phyloP scores from a whole-genome alignment of 1,284 basidiomycete species.

The Volvariella volvacea region DNA sequence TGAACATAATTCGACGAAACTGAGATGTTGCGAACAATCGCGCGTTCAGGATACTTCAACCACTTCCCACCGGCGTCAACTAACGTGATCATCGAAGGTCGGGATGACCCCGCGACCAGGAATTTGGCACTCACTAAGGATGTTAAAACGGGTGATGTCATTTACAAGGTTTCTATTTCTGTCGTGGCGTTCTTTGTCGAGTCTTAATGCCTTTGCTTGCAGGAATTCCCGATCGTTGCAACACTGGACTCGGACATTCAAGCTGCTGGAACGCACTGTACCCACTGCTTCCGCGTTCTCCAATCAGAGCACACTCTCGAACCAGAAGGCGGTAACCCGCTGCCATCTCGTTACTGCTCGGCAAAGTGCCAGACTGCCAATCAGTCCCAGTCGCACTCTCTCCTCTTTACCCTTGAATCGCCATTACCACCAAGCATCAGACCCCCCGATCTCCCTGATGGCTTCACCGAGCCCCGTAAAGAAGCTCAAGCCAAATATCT shows the following conservation, averaged over 20 bases:
- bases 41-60: conserved; percentile 65
- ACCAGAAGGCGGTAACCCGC: conserved; percentile 37
- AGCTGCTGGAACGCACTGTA: conserved; percentile 58
- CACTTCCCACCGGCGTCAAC: conserved; percentile 63
- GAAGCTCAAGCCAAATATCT: conserved; percentile 53
- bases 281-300: conserved; percentile 61
- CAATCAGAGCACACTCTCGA: conserved; percentile 35
- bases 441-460: too few relatives aligned
- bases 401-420: conserved; percentile 64
- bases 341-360: conserved; percentile 66
- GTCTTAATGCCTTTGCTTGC: conserved; percentile 9
- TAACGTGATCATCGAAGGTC: conserved; percentile 55
- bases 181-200: neutral
- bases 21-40: conserved; percentile 5
- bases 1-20: conserved; percentile 12
- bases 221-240: conserved; percentile 70
- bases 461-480: conserved; percentile 33
- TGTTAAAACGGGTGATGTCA: conserved; percentile 60
- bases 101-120: conserved; percentile 27
- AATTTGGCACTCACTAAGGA: conserved; percentile 64
- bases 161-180: conserved; percentile 53
- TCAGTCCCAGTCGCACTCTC: conserved; percentile 52
- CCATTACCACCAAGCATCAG: conserved; percentile 36
- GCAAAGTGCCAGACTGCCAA: conserved; percentile 52
- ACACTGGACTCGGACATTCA: conserved; percentile 66